Conservation (phyloP, 805 yeast genomes). For the Pichia californica region DNA sequence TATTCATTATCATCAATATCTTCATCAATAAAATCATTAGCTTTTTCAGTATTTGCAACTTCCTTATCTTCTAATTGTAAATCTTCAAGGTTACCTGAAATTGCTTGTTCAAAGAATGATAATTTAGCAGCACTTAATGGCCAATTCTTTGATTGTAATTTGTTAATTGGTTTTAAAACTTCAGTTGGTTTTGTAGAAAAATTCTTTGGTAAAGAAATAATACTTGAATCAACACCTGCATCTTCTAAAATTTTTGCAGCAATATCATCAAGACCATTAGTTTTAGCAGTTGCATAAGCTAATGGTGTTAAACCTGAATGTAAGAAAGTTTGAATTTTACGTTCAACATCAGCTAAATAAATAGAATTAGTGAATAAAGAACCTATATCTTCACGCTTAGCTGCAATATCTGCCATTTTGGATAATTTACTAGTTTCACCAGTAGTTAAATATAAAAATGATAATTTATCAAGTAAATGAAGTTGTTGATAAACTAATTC, state of each 20-base stretch:
- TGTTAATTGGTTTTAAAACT: conserved; percentile 44
- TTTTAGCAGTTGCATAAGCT: conserved; percentile 88
- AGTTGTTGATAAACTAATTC: conserved; percentile 87
- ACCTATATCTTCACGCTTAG: conserved; percentile 72
- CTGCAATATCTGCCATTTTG: conserved; percentile 87
- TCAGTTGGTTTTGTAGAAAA: conserved; percentile 32
- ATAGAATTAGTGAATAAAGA: conserved; percentile 79
- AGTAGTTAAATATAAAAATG: conserved; percentile 78
- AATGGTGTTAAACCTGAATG: conserved; percentile 79
- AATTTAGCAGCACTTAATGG: conserved; percentile 68
- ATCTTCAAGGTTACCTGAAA: conserved; percentile 70
- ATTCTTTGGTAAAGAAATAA: conserved; percentile 38
- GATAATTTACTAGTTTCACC: conserved; percentile 72
- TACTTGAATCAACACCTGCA: conserved; percentile 56
- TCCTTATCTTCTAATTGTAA: conserved; percentile 33
- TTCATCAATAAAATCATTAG: conserved; percentile 18
- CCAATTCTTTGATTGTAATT: conserved; percentile 52
- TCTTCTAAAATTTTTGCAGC: conserved; percentile 69
- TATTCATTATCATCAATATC: conserved; percentile 11
- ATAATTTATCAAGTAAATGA: conserved; percentile 78
- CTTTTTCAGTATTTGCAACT: background rate
- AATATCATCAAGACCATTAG: conserved; percentile 70
- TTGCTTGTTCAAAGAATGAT: conserved; percentile 81
- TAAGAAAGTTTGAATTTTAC: conserved; percentile 66
- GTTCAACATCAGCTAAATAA: conserved; percentile 66